Base-by-base conservation (phyloP, 169 alveolate genomes). In the Eimeria necatrix region DNA sequence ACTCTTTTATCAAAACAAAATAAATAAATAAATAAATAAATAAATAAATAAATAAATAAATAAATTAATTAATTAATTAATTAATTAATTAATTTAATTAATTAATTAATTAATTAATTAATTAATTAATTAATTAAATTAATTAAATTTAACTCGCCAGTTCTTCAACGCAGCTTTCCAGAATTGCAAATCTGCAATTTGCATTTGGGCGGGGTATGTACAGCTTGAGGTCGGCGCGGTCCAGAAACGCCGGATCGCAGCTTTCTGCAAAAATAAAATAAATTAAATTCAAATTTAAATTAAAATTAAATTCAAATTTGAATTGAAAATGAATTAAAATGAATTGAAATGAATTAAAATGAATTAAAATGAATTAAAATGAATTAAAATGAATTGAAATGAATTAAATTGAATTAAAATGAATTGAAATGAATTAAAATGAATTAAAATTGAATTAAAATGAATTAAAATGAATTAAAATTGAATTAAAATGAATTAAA, bases 161-260 rank as follows among this genome's bases (percentile, higher is more conserved):
- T 87, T 96, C 97, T n/a, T 95, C 90, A 61, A 97, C 81, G 92
- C 98, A 96, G 61, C 94, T 97, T 85, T 71, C 89, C 74, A 97
- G 93, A n/a, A 97, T 97, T 56, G 95, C 96, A 73, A 95, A 96
- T 86, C 98, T 86, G 46, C 97, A 95, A 22, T 93, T 91, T 60
- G 64, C 94, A 71, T 95, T 95, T 8, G 98, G 98, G 22, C 93
- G 90, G 12, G 98, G 97, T 24, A 97, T 96, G 76, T 74, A 96
- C 24, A 93, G 96, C 73, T 97, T 97, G 59, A 97, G 80, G 85
- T 97, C 98, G 8, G 97, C 98, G 70, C 98, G 59, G 51, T 97
- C 98, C 41, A 97, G 26, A 88, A 97, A 97, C 22, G 98, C 98
- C 9, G 96, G 97, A 86, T 97, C 98, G 53, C 96, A 96, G 81